Conservation (phyloP, 441 rosid species). For the Mallotus repandus region DNA sequence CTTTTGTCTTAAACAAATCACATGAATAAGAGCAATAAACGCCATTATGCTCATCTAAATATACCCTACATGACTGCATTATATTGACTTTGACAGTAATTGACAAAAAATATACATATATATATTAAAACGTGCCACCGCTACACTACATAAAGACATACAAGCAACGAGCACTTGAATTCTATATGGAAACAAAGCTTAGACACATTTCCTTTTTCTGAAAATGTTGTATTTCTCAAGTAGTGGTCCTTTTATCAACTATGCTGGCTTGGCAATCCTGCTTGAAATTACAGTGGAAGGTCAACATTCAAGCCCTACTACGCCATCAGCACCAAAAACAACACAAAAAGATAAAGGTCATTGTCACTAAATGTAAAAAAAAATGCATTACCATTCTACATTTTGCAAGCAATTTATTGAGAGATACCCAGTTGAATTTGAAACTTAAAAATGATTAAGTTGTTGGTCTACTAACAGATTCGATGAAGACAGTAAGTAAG, state of each 20-base stretch:
- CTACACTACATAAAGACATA: background rate
- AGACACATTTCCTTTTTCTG: background rate
- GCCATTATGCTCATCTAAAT: background rate
- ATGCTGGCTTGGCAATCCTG: too few relatives aligned
- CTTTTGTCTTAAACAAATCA: too few relatives aligned
- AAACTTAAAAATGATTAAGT: background rate
- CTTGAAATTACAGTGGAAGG: too few relatives aligned
- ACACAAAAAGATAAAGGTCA: too few relatives aligned
- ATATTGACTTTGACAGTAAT: slow-evolving; percentile 2
- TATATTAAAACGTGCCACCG: background rate
- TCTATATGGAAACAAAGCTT: background rate
- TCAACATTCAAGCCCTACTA: too few relatives aligned
- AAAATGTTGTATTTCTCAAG: background rate
- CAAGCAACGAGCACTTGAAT: background rate
- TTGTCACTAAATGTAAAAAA: too few relatives aligned
- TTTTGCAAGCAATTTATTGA: background rate
- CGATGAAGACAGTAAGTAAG: background rate
- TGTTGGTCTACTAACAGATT: background rate
- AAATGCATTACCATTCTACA: too few relatives aligned
- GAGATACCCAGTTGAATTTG: background rate
- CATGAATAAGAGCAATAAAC: background rate
- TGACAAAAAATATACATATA: background rate
- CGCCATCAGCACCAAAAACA: too few relatives aligned
- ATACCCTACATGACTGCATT: background rate
- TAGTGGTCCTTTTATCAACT: background rate